phyloP scores from a whole-genome alignment of 805 yeast genomes.

The Ogataea pilisensis region DNA sequence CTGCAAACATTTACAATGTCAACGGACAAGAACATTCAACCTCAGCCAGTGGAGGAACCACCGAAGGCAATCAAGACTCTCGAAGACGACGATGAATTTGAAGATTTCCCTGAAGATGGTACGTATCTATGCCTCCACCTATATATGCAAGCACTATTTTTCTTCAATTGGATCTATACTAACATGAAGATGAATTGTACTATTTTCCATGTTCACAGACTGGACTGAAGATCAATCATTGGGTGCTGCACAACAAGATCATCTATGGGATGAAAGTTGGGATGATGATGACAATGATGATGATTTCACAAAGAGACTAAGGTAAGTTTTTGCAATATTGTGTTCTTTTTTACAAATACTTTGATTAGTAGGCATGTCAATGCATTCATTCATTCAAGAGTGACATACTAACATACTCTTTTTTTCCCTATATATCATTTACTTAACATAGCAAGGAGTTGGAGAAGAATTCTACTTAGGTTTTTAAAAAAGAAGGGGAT shows the following conservation, averaged over 20 bases:
- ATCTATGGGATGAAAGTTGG: conserved; percentile 97
- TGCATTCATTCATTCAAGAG: too few relatives aligned
- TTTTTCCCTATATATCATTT: neutral
- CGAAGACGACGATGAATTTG: conserved; percentile 96
- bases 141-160: neutral
- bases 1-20: neutral
- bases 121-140: conserved; percentile 21
- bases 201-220: conserved; percentile 29
- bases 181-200: neutral
- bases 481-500: neutral
- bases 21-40: conserved; percentile 11
- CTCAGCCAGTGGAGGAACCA: conserved; percentile 14
- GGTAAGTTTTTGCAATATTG: conserved; percentile 34
- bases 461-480: conserved; percentile 4
- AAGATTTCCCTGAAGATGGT: conserved; percentile 89
- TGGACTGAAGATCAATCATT: conserved; percentile 64
- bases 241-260: conserved; percentile 47
- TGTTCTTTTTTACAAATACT: too few relatives aligned
- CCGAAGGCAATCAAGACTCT: conserved; percentile 53
- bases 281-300: conserved; percentile 93
- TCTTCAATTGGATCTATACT: neutral
- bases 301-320: conserved; percentile 72
- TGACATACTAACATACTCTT: neutral
- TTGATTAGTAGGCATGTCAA: too few relatives aligned
- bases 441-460: conserved; percentile 6